phyloP scores from a whole-genome alignment of 1,284 basidiomycete genomes.

The Ceratobasidium sp. region DNA sequence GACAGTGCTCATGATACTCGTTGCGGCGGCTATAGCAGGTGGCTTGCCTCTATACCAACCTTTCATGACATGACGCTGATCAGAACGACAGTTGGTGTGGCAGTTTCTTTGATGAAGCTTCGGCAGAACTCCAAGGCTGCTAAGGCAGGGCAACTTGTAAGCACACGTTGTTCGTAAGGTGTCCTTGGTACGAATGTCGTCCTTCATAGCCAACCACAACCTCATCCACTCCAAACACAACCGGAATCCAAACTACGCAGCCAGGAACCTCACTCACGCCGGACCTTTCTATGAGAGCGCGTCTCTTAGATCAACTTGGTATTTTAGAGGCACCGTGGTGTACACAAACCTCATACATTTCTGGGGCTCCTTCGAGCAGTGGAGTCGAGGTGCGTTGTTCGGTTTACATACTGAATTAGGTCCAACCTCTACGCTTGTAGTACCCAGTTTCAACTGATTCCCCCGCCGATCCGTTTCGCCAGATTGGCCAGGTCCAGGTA shows the following conservation, averaged over 20 bases:
- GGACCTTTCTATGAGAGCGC: too few relatives aligned
- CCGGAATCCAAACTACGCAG: too few relatives aligned
- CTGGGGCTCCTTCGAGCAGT: neutral
- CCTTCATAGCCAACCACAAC: neutral
- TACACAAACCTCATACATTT: neutral
- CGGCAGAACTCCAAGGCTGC: neutral
- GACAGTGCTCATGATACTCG: neutral
- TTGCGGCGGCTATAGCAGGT: neutral
- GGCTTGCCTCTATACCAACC: neutral
- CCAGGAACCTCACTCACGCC: too few relatives aligned
- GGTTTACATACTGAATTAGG: neutral
- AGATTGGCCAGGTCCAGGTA: neutral
- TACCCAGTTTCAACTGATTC: neutral
- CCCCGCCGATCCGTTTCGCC: neutral
- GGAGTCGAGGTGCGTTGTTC: neutral
- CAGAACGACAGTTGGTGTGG: neutral
- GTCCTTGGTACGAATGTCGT: neutral
- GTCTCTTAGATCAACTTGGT: too few relatives aligned
- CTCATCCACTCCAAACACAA: neutral
- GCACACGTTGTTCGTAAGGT: neutral
- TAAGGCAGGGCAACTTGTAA: neutral
- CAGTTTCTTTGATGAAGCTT: neutral
- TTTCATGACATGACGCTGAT: neutral
- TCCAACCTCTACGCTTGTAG: neutral
- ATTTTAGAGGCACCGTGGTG: too few relatives aligned